phyloP scores from a whole-genome alignment of 139 green algal genomes.

The Haematococcus sp. region DNA sequence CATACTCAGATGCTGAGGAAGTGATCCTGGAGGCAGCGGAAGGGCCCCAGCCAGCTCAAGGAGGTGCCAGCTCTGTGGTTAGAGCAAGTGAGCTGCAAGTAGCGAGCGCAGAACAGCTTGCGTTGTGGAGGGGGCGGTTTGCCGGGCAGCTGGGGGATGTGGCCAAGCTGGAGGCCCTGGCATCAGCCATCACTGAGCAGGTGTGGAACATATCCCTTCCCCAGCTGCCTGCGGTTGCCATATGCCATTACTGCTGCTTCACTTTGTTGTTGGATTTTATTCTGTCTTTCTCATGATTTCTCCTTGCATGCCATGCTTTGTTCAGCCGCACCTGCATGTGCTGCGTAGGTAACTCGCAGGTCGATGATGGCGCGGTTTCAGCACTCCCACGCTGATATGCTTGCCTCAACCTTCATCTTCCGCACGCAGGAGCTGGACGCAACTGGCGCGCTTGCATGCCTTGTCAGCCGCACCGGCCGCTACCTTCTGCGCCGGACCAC shows the following conservation, averaged over 20 bases:
- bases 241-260: too few relatives aligned
- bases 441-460: neutral
- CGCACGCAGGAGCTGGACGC: constrained; percentile 1
- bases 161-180: neutral
- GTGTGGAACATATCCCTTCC: neutral
- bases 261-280: too few relatives aligned
- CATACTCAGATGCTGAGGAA: too few relatives aligned
- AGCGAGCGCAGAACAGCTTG: constrained; percentile 3
- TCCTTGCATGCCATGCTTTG: too few relatives aligned
- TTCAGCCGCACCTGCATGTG: too few relatives aligned
- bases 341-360: too few relatives aligned
- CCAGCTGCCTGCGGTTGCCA: too few relatives aligned
- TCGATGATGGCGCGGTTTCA: neutral
- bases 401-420: neutral
- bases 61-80: too few relatives aligned
- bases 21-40: too few relatives aligned
- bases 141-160: neutral
- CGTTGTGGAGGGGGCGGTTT: neutral
- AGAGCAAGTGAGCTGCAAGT: neutral
- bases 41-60: too few relatives aligned
- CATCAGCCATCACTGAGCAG: constrained; percentile 5
- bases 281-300: too few relatives aligned
- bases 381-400: neutral
- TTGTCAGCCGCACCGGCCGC: constrained; percentile 1
- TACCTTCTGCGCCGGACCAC: neutral